Base-by-base conservation (phyloP, 495 filamentous ascomycete genomes). In the Penicillium alfredii region DNA sequence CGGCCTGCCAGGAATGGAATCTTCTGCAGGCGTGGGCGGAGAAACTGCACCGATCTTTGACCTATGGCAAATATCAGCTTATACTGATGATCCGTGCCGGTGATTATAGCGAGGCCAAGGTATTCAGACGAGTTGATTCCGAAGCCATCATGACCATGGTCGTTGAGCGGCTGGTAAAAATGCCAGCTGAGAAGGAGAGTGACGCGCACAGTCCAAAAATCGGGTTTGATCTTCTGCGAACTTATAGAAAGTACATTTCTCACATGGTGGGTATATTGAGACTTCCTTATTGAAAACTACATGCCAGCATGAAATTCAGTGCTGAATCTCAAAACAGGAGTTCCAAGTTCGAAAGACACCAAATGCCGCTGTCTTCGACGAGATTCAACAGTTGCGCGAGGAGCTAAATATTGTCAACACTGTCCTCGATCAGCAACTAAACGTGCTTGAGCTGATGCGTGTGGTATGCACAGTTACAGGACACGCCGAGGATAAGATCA, bases 81-180 rank as follows among this genome's bases (percentile, higher is more conserved):
- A 42, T 42, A 8, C 4, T 32, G 25, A 42, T 42, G 40, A 35
- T 42, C 8, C 16, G 11, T 23, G 13, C 40, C 17, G 40, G 40
- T 6, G 40, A 42, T 19, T 42, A 20, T 9, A 42, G 32, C 17
- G 40, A 35, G 31, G 40, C 40, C 11, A 42, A 42, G n/a, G 33
- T 42, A 2, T 42, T 42, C 23, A 13, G 40, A 18, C 17, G 26
- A 3, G 40, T 42, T 4, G 13, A 30, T 18, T 23, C 40, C 6
- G 32, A 31, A 3, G 32, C 3, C 13, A 42, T 42, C n/a, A 2
- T 36, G 8, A 42, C 40, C 4, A 24, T 42, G 23, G 11, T 42
- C 4, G 25, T 21, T 12, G 40, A 21, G 25, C 32, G 40, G 2
- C n/a, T 42, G 25, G 32, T 26, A 13, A 15, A 25, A 31, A 30